Conservation (phyloP, 1,284 basidiomycete species). For the Moesziomyces globuligerus region DNA sequence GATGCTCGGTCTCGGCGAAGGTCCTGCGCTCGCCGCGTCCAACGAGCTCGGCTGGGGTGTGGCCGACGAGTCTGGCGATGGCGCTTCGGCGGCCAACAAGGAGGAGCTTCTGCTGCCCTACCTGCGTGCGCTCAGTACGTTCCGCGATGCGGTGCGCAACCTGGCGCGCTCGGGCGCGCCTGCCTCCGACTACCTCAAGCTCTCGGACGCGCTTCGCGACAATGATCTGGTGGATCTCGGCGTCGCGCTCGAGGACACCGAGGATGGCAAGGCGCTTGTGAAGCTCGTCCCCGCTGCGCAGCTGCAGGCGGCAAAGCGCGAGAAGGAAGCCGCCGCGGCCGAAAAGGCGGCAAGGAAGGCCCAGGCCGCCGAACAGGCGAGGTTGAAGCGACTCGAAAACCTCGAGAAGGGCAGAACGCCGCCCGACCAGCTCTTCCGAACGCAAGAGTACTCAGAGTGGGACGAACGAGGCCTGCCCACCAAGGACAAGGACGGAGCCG, state of each 20-base stretch:
- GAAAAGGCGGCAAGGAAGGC: constrained; percentile 86
- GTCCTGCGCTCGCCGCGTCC: constrained; percentile 62
- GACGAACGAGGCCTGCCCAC: constrained; percentile 85
- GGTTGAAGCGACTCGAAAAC: constrained; percentile 78
- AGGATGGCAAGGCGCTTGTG: constrained; percentile 81
- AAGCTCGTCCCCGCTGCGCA: constrained; percentile 88
- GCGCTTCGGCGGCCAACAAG: constrained; percentile 71
- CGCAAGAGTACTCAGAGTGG: constrained; percentile 75
- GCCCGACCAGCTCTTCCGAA: constrained; percentile 83
- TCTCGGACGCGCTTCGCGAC: constrained; percentile 84
- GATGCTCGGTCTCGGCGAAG: constrained; percentile 94
- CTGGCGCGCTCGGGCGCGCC: constrained; percentile 75
- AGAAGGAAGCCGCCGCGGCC: constrained; percentile 81
- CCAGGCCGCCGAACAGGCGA: constrained; percentile 77
- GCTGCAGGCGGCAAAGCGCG: constrained; percentile 84
- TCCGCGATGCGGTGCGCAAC: constrained; percentile 88
- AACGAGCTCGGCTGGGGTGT: constrained; percentile 63
- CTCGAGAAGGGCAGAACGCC: constrained; percentile 83
- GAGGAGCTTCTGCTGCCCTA: constrained; percentile 91
- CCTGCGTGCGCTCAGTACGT: constrained; percentile 82
- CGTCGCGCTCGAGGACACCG: constrained; percentile 92
- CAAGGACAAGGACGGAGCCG: constrained; percentile 83
- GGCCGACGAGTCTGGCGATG: constrained; percentile 33
- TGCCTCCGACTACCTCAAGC: constrained; percentile 56
- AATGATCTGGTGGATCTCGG: constrained; percentile 89